phyloP scores from a whole-genome alignment of 2,329 filamentous ascomycete genomes.

The Gliomastix tumulicola region DNA sequence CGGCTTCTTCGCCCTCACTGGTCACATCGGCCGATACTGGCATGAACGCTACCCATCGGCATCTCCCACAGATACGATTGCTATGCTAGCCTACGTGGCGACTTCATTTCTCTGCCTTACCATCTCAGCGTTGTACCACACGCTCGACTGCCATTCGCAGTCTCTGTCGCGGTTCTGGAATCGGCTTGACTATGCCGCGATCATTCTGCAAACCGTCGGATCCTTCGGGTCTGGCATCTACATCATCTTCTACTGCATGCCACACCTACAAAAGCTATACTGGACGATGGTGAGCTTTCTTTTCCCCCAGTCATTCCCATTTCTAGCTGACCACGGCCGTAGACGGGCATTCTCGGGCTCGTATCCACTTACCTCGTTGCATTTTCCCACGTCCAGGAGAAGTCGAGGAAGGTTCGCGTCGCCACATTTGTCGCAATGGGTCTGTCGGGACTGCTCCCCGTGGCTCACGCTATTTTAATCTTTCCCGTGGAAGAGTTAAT shows the following conservation, averaged over 20 bases:
- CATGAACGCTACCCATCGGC: slow-evolving; percentile 20
- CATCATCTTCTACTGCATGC: slow-evolving; percentile 29
- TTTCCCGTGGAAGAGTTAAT: slow-evolving; percentile 28
- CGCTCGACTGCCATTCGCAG: slow-evolving; percentile 29
- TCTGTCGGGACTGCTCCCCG: slow-evolving; percentile 27
- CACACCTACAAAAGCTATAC: slow-evolving; percentile 20
- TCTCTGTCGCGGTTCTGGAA: slow-evolving; percentile 24
- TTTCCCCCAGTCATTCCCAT: too few relatives aligned
- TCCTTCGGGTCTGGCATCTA: slow-evolving; percentile 31
- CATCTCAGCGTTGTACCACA: slow-evolving; percentile 29
- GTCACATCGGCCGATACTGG: too few relatives aligned
- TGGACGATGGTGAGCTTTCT: slow-evolving; percentile 22
- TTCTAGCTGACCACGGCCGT: too few relatives aligned
- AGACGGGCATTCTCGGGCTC: slow-evolving; percentile 24
- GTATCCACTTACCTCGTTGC: slow-evolving; percentile 26
- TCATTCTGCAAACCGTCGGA: slow-evolving; percentile 27
- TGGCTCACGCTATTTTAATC: slow-evolving; percentile 26
- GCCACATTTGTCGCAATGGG: slow-evolving; percentile 27
- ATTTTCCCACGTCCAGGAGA: slow-evolving; percentile 21
- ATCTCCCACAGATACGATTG: slow-evolving; percentile 21
- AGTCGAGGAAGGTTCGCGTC: slow-evolving; percentile 25
- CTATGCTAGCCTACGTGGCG: slow-evolving; percentile 30
- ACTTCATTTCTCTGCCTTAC: slow-evolving; percentile 25
- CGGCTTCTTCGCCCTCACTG: slow-evolving; percentile 9
- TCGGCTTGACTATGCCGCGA: slow-evolving; percentile 27